Evolutionary conservation across 306 rosid species (phyloP), one percentile per base, ranked within the genome.

Genomic region (Crotalaria pallida): DNA sequence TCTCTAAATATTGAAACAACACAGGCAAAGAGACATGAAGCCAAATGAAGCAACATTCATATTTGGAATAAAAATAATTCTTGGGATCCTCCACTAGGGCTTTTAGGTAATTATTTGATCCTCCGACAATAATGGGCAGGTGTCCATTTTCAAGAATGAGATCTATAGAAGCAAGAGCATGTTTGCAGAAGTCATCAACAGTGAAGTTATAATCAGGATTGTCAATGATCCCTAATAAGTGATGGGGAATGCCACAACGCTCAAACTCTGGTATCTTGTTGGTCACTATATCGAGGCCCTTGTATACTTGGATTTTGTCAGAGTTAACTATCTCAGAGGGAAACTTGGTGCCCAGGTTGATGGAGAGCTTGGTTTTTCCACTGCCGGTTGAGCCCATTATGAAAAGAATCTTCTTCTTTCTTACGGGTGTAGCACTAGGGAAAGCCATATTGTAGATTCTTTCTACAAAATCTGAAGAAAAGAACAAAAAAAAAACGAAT

Each of bases 51-150:
- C 78, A 57, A 4, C 74, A 72, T 3, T 78, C 78, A 49, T 72
- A 78, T 57, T 72, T 72, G 15, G 70, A 65, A 7, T 41, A 26
- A 58, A 78, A 78, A 2, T 5, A 41, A 40, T 15, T 22, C 3
- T 15, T 33, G 7, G 73, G 73, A 4, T 65, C 21, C 31, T 78
- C 73, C 0, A 72, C 18, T 0, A 78, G 11, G 31, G 2, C 52
- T 53, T 70, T 7, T 0, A 81, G 65, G 70, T 72, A 81, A 1
- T 18, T 40, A 29, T 81, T 81, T 0, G 85, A 81, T 18, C 85
- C 85, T 7, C 85, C 82, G 0, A 81, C 85, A 16, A 77, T 77
- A 2, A 81, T 81, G 11, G 82, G 81, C 8, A 81, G 15, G 36
- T 12, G 33, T 0, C 79, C 82, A 7, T 63, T 69, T 55, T 55